Conservation (phyloP, 441 rosid species). For the Viola pubescens region DNA sequence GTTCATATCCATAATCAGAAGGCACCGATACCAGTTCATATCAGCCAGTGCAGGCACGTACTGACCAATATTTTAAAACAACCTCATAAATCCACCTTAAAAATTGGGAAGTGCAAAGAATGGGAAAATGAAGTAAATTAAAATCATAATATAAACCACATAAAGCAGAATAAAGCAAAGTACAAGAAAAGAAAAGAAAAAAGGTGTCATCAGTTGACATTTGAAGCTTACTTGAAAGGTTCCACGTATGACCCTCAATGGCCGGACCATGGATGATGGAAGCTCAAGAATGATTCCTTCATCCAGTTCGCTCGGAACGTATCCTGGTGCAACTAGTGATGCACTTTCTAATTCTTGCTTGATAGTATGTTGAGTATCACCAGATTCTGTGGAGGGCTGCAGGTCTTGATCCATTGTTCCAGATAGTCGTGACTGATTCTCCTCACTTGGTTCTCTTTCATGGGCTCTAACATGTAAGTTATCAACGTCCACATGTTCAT, state of each 20-base stretch:
- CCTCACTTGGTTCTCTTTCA: slow-evolving; percentile 36
- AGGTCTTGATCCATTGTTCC: slow-evolving; percentile 44
- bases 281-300: slow-evolving; percentile 92
- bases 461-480: slow-evolving; percentile 42
- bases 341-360: slow-evolving; percentile 49
- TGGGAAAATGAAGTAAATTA: not conserved
- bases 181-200: not conserved
- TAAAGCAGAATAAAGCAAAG: not conserved
- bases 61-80: no score
- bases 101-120: not conserved
- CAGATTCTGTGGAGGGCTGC: slow-evolving; percentile 40
- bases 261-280: slow-evolving; percentile 96
- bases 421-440: slow-evolving; percentile 36
- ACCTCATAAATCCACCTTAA: no score
- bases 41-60: no score
- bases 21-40: not conserved
- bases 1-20: not conserved
- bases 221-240: slow-evolving; percentile 76
- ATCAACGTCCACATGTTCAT: slow-evolving; percentile 65
- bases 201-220: not conserved
- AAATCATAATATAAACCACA: not conserved
- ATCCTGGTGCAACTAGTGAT: slow-evolving; percentile 74
- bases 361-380: slow-evolving; percentile 41
- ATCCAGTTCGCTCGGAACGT: slow-evolving; percentile 82
- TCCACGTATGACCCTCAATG: slow-evolving; percentile 77